A percentile compares a stretch with the other conserved stretches of the same genome.
phyloP scores from a whole-genome alignment of 345 rosid genomes.

The Euphorbia lathyris region DNA sequence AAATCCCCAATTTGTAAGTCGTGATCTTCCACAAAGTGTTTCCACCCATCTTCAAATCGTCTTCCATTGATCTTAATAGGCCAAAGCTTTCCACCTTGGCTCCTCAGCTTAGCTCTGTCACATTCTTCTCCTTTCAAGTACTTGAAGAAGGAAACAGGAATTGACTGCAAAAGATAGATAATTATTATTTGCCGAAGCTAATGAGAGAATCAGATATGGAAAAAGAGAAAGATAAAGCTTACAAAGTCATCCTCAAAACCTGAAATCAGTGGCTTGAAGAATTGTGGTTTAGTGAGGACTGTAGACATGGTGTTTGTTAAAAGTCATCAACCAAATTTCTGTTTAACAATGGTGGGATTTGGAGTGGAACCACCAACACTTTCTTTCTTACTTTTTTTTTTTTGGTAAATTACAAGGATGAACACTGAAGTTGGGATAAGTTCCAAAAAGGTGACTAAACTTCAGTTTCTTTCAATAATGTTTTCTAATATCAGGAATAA shows the following conservation, averaged over 20 bases:
- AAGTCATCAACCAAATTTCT: background rate
- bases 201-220: too few relatives aligned
- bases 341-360: too few relatives aligned
- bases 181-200: too few relatives aligned
- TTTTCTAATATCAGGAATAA: too few relatives aligned
- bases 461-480: too few relatives aligned
- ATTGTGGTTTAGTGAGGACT: background rate
- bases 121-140: slow-evolving; percentile 5
- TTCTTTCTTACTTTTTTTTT: background rate
- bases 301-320: too few relatives aligned
- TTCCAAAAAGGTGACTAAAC: too few relatives aligned
- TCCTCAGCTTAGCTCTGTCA: slow-evolving; percentile 6
- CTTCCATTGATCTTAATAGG: slow-evolving; percentile 10
- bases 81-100: slow-evolving; percentile 14
- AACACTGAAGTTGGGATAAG: too few relatives aligned
- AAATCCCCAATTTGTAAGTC: slow-evolving; percentile 24
- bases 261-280: slow-evolving; percentile 22
- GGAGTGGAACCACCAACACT: background rate
- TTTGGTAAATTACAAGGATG: too few relatives aligned
- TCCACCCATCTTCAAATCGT: slow-evolving; percentile 20
- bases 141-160: slow-evolving; percentile 13
- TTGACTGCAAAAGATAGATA: slow-evolving; percentile 19
- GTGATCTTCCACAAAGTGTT: slow-evolving; percentile 10
- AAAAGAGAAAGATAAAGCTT: too few relatives aligned
- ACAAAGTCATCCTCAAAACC: slow-evolving; percentile 9